Percentiles rank a stretch among this genome's conserved stretches.
These are phyloP conservation scores for Xerocomus brunneocitrinus DNA, from an alignment of 768 basidiomycete species.

Conservation along the genomic window DNA sequence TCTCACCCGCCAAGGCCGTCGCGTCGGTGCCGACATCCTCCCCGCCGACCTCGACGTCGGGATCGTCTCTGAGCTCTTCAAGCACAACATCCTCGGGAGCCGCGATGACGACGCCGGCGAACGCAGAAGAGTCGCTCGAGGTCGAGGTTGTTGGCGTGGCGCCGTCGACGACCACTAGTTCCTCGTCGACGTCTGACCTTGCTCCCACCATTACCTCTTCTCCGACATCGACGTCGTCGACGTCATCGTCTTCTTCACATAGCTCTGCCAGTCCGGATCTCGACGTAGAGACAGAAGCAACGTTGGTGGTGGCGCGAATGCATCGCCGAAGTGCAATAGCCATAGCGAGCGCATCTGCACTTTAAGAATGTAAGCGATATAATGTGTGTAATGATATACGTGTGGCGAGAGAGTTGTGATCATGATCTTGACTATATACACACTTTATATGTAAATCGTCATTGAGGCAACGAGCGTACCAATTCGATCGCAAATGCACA, in stretches of 20 bases:
- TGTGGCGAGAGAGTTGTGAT: no score
- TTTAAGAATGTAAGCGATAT: neutral
- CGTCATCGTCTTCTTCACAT: neutral
- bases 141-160: slow-evolving; percentile 18
- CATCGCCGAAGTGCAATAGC: neutral
- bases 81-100: slow-evolving; percentile 1
- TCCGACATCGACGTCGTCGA: neutral
- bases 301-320: slow-evolving; percentile 13
- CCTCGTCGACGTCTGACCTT: slow-evolving; percentile 1
- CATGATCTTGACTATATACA: no score
- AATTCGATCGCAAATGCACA: no score
- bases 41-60: neutral
- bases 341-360: neutral
- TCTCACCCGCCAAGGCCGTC: slow-evolving; percentile 13
- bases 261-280: slow-evolving; percentile 3
- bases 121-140: slow-evolving; percentile 15
- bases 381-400: neutral
- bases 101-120: neutral
- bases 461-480: no score
- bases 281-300: slow-evolving; percentile 18
- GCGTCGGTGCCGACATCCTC: slow-evolving; percentile 11
- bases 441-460: no score
- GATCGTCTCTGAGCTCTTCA: slow-evolving; percentile 1
- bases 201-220: no score
- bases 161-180: slow-evolving; percentile 1